Evolutionary conservation across 2,329 filamentous ascomycete species (phyloP), one percentile per base, ranked within the genome.

Genomic region (Akanthomyces lecanii): DNA sequence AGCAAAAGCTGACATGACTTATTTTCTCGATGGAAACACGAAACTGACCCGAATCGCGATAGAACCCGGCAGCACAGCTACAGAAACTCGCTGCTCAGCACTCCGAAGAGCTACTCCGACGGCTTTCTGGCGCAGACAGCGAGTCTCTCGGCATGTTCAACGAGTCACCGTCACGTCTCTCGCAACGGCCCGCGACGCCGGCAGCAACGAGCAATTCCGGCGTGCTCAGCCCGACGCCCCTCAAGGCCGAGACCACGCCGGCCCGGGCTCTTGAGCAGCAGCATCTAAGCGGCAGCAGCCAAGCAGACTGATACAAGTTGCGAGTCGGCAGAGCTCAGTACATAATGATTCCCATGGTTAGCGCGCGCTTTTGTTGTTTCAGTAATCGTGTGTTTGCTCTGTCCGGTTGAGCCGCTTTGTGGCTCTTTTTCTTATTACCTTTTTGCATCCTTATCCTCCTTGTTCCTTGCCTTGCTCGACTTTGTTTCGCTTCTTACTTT

Each of bases 61-160:
- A 91, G 89, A 88, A 93, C 76, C 90, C 90, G 65, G 77, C 82
- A 69, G 82, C 78, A 65, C 87, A 88, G 76, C 84, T 93, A 69
- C 86, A 89, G 73, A 86, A 89, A 75, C 81, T 92, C 66, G 87
- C 85, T 64, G 80, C 81, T 71, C 82, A 86, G 70, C 88, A 91
- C 75, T 85, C 83, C 61, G 84, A 87, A 68, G 79, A 83, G 62
- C 76, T 91, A 68, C 76, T 85, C 63, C 76, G 80, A 70, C 84
- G 77, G 71, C 76, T 88, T 30, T 78, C 78, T 51, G 74, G 71
- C 38, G 72, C 71, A 65, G 67, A 71, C 63, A 64, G 67, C 65
- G 64, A 65, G 54, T 47, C 64, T 30, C 53, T 64, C 67, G 65
- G 71, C 66, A 56, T 62, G 60, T 25, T 23, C 33, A 18, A 51